A percentile compares a stretch with the other conserved stretches of the same genome.
phyloP scores from a whole-genome alignment of 2,329 filamentous ascomycete species.

The Cercospora citrullina region DNA sequence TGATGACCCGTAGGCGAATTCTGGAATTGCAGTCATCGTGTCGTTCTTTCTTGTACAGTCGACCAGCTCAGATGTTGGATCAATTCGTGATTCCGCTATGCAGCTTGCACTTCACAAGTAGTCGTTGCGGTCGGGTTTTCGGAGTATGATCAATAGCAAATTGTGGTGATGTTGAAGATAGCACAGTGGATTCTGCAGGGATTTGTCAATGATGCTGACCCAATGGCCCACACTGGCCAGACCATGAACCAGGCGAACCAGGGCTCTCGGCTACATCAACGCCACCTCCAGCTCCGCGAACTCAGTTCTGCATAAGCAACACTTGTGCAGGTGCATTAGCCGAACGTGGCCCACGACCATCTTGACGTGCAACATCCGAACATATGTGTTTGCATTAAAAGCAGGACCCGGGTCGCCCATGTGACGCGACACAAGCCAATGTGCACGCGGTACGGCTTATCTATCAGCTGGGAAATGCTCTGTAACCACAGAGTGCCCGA shows the following conservation, averaged over 20 bases:
- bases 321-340: slow-evolving; percentile 6
- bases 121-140: background rate
- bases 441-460: background rate
- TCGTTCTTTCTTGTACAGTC: background rate
- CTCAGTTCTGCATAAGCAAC: background rate
- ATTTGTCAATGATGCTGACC: slow-evolving; percentile 10
- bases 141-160: background rate
- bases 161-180: background rate
- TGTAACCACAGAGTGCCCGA: background rate
- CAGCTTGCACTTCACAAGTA: background rate
- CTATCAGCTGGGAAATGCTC: background rate
- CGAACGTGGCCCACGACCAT: background rate
- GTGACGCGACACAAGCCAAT: background rate
- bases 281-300: background rate
- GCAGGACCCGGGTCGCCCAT: background rate
- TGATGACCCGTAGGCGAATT: slow-evolving; percentile 28
- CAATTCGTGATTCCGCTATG: background rate
- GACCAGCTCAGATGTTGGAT: background rate
- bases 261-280: background rate
- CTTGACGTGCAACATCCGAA: background rate
- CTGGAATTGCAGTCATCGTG: slow-evolving; percentile 19
- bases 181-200: background rate
- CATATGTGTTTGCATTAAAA: background rate
- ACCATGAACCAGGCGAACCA: background rate
- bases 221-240: background rate